A percentile compares a stretch with the other conserved stretches of the same genome.
Evolutionary conservation across 116 monocot species (phyloP).

Genomic region (Zostera marina): DNA sequence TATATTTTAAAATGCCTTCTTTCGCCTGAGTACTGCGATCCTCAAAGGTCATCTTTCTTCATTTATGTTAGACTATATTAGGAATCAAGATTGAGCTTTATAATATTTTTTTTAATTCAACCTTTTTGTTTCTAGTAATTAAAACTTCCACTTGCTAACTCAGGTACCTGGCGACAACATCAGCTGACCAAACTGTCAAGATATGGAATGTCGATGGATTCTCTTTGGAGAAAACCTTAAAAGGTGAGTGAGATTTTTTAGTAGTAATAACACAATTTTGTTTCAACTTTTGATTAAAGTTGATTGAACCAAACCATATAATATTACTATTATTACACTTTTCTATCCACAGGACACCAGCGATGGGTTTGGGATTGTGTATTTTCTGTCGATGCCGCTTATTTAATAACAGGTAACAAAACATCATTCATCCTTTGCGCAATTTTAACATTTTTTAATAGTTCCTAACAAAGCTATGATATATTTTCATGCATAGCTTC

Average conservation of each 20-base stretch:
- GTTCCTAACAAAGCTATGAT: not conserved
- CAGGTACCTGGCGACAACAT: constrained; percentile 94
- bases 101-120: not conserved
- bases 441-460: no score
- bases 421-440: not conserved
- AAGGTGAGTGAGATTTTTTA: constrained; percentile 16
- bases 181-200: constrained; percentile 91
- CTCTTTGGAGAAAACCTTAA: constrained; percentile 74
- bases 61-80: not conserved
- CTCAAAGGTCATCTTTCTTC: constrained; percentile 38
- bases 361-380: constrained; percentile 99
- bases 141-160: not conserved
- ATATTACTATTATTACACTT: not conserved
- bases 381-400: constrained; percentile 95
- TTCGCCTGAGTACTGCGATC: constrained; percentile 93
- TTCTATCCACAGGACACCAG: constrained; percentile 45
- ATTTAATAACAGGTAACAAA: constrained; percentile 71
- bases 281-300: not conserved
- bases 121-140: not conserved
- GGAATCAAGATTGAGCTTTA: not conserved
- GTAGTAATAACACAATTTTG: not conserved
- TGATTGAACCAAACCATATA: not conserved
- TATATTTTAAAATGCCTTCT: constrained; percentile 95
- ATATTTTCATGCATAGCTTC: constrained; percentile 35
- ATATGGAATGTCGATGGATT: constrained; percentile 99